Evolutionary conservation across 202 grass and related monocot genomes (phyloP), one percentile per base, ranked within the genome.

Genomic region (Sporobolus alterniflorus): DNA sequence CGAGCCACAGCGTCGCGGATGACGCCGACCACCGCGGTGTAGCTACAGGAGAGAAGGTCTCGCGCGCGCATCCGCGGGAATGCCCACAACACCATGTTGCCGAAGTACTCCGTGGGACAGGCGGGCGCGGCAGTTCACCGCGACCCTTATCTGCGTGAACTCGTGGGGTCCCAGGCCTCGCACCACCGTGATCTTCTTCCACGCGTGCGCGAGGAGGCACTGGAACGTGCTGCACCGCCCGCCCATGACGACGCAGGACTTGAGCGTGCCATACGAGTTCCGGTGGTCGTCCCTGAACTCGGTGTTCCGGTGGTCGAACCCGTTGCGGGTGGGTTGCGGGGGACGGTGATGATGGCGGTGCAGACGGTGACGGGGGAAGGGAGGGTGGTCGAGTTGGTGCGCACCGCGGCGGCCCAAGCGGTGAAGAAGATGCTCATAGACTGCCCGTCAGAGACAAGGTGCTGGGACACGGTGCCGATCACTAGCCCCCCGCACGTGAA

Each of bases 401-500:
- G 54, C 49, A 82, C 87, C 11, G 87, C 43, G 22, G 40, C n/a
- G 41, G 74, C 84, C 88, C 84, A 93, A 0, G 33, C 60, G 13
- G 61, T 24, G 74, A 46, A 62, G 80, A 93, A 89, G 75, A 42
- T 43, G 65, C 80, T 90, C 78, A 93, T 89, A 29, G 90, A 77
- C 25, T 89, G 83, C 3, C 87, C 90, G 69, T 93, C 91, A 50
- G 84, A 41, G 52, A 90, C 79, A 5, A 78, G 74, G 80, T 90
- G 84, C 60, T 88, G 81, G 73, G 21, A n/a, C 33, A 9, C 64
- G 0, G n/a, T 76, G 65, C 85, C 85, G 65, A 82, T 82, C 21
- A 90, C 76, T 13, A 90, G 48, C 16, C 91, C 84, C 21, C 91
- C 88, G 64, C 87, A 93, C 40, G 6, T 48, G 84, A 73, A 90